Evolutionary conservation across 176 grass and related monocot genomes (phyloP).

Genomic region (Thalia dealbata): DNA sequence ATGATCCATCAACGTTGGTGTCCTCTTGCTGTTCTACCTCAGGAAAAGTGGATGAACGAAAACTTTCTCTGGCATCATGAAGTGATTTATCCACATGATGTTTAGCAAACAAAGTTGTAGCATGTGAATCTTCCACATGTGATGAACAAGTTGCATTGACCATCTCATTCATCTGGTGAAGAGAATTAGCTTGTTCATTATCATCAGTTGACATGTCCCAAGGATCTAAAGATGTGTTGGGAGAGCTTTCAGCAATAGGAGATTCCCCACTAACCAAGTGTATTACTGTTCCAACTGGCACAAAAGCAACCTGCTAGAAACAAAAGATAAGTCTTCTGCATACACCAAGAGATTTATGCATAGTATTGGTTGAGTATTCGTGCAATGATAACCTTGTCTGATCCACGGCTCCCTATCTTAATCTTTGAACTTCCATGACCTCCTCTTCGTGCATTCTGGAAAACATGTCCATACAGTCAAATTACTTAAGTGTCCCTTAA

Average conservation of each 20-base stretch:
- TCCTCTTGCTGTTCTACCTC: neutral
- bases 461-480: neutral
- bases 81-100: neutral
- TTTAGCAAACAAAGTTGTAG: neutral
- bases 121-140: slow-evolving; percentile 10
- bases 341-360: neutral
- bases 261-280: slow-evolving; percentile 61
- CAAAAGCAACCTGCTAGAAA: slow-evolving; percentile 46
- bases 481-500: slow-evolving; percentile 1
- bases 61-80: neutral
- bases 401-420: slow-evolving; percentile 54
- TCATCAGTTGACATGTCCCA: slow-evolving; percentile 57
- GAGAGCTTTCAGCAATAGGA: slow-evolving; percentile 36
- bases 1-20: slow-evolving; percentile 2
- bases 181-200: slow-evolving; percentile 13
- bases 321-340: neutral
- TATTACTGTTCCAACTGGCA: slow-evolving; percentile 87
- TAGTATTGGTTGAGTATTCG: slow-evolving; percentile 4
- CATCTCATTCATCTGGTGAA: neutral
- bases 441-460: slow-evolving; percentile 57
- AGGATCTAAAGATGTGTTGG: slow-evolving; percentile 37
- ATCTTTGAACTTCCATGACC: slow-evolving; percentile 61
- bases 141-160: neutral
- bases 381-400: slow-evolving; percentile 38
- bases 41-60: neutral